A percentile compares a stretch with the other conserved stretches of the same genome.
phyloP scores from a whole-genome alignment of 2,329 filamentous ascomycete species.

The Fusarium ramigenum region DNA sequence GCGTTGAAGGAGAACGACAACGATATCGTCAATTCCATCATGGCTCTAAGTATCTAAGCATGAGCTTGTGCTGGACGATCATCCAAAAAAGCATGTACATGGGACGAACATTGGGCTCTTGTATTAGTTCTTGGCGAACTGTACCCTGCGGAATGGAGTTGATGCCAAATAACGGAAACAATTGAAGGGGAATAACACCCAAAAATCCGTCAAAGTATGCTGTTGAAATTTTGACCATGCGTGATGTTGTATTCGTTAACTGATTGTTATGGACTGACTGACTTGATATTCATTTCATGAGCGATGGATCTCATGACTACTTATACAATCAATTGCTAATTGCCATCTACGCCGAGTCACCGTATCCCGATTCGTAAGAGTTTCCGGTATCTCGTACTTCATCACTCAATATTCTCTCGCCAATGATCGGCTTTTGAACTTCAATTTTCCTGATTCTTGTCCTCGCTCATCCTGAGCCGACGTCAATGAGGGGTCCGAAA shows the following conservation, averaged over 20 bases:
- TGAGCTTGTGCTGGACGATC: conserved; percentile 32
- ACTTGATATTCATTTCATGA: not conserved
- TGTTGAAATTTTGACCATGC: not conserved
- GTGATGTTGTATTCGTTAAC: not conserved
- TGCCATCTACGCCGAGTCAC: not conserved
- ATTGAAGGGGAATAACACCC: conserved; percentile 38
- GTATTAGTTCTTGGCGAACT: conserved; percentile 44
- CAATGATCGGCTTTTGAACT: not conserved
- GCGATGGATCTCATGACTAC: not conserved
- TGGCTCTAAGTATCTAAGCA: conserved; percentile 87
- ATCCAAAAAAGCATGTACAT: conserved; percentile 41
- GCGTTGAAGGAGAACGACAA: conserved; percentile 99
- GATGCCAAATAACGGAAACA: conserved; percentile 43
- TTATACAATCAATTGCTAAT: not conserved
- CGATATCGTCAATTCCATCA: conserved; percentile 99
- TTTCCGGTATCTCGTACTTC: not conserved
- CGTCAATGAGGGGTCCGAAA: conserved; percentile 39
- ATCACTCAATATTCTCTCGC: not conserved
- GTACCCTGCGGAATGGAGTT: conserved; percentile 41
- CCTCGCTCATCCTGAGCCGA: not conserved
- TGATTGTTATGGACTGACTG: not conserved
- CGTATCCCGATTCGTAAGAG: not conserved
- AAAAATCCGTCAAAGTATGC: conserved; percentile 20
- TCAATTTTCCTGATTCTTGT: not conserved
- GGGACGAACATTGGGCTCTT: conserved; percentile 43